A percentile compares a stretch with the other conserved stretches of the same genome.
phyloP scores from a whole-genome alignment of 331 rosid genomes.

The Quercus phellos region DNA sequence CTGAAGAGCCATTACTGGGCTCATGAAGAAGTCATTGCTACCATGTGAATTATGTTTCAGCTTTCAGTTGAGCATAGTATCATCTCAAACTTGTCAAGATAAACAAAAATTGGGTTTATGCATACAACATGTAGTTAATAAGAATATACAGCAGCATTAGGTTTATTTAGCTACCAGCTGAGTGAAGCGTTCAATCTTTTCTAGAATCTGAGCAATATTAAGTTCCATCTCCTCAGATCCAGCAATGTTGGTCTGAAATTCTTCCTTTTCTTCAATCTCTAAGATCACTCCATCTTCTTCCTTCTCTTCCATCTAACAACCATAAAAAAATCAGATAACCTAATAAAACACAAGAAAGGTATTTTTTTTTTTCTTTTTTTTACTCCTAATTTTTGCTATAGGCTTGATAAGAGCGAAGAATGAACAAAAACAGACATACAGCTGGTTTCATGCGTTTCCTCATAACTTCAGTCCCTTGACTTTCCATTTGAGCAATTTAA shows the following conservation, averaged over 20 bases:
- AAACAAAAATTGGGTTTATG: neutral
- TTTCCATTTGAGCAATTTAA: slow-evolving; percentile 39
- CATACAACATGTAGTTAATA: slow-evolving; percentile 4
- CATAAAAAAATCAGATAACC: neutral
- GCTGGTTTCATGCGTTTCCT: slow-evolving; percentile 60
- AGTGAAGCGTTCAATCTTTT: slow-evolving; percentile 67
- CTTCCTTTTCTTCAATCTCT: slow-evolving; percentile 25
- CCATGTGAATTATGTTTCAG: neutral
- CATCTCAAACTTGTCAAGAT: neutral
- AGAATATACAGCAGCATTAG: neutral
- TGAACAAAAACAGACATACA: slow-evolving; percentile 22
- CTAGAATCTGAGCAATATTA: slow-evolving; percentile 47
- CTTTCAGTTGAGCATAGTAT: neutral
- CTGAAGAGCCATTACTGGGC: neutral
- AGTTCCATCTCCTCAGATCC: slow-evolving; percentile 76
- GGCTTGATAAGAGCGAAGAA: neutral
- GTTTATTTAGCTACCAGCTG: slow-evolving; percentile 49
- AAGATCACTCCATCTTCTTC: slow-evolving; percentile 41
- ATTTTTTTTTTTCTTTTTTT: neutral
- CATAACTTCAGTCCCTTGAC: slow-evolving; percentile 23
- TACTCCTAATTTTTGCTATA: neutral
- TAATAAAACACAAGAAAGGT: neutral
- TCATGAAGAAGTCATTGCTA: neutral
- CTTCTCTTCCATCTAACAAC: slow-evolving; percentile 29
- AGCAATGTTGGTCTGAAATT: slow-evolving; percentile 23